Evolutionary conservation across 345 rosid genomes (phyloP).

Genomic region (Dimocarpus longan): DNA sequence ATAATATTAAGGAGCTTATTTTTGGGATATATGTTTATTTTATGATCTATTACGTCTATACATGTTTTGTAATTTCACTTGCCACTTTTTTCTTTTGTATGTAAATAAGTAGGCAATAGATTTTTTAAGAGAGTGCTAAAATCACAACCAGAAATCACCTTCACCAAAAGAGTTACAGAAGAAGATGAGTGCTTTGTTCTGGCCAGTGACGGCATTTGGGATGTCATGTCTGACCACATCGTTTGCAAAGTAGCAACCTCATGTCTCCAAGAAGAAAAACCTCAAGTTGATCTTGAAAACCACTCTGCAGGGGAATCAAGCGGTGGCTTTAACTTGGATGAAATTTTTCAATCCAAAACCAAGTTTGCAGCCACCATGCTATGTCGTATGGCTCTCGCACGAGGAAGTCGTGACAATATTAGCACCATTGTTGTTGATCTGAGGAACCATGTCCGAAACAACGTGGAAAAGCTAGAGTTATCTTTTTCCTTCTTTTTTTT

Average conservation of each 20-base stretch:
- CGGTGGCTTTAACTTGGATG: not conserved
- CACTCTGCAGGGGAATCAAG: not conserved
- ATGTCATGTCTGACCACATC: conserved; percentile 34
- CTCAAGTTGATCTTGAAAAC: not conserved
- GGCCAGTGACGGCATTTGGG: conserved; percentile 44
- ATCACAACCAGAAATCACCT: conserved; percentile 14
- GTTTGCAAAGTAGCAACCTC: conserved; percentile 34
- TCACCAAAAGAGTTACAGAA: not conserved
- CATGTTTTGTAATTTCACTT: no score
- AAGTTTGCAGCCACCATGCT: conserved; percentile 36
- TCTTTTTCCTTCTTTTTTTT: no score
- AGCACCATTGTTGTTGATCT: conserved; percentile 41
- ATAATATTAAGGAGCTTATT: no score
- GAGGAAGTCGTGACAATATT: conserved; percentile 39
- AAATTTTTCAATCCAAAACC: conserved; percentile 23
- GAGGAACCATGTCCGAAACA: not conserved
- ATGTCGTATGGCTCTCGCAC: conserved; percentile 33
- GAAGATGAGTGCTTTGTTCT: conserved; percentile 42
- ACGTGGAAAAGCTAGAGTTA: no score
- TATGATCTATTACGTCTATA: no score
- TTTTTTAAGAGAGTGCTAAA: not conserved
- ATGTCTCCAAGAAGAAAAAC: conserved; percentile 29
- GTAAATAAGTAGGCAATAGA: conserved; percentile 5
- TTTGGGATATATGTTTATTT: no score
- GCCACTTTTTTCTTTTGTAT: not conserved